Conservation (phyloP, 176 grass and related monocot species). For the Phoenix roebelenii region DNA sequence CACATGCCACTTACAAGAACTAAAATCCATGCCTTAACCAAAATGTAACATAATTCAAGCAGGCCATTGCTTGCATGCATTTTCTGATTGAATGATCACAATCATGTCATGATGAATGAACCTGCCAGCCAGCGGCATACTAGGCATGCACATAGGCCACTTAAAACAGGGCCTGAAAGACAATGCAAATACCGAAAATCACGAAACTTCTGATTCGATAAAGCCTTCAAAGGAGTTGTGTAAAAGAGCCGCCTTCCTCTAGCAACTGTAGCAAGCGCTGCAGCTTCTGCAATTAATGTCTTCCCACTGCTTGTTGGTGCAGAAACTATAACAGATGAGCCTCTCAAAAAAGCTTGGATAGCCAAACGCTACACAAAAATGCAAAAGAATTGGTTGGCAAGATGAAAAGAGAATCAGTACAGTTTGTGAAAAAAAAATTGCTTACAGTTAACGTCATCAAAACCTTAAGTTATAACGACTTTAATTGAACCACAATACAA, state of each 20-base stretch:
- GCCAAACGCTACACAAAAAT: slow-evolving; percentile 53
- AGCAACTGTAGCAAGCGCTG: slow-evolving; percentile 77
- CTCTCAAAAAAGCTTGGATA: slow-evolving; percentile 91
- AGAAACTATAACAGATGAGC: slow-evolving; percentile 82
- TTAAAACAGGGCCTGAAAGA: too few relatives aligned
- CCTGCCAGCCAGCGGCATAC: too few relatives aligned
- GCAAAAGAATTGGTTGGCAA: slow-evolving; percentile 16
- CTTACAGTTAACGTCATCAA: too few relatives aligned
- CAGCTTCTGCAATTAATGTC: slow-evolving; percentile 89
- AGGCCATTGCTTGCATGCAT: too few relatives aligned
- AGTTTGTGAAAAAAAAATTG: background rate
- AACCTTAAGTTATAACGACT: too few relatives aligned
- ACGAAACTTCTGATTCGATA: slow-evolving; percentile 93
- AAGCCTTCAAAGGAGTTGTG: slow-evolving; percentile 89
- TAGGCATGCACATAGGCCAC: too few relatives aligned
- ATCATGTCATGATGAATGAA: too few relatives aligned
- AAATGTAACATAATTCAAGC: too few relatives aligned
- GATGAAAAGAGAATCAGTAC: slow-evolving; percentile 1
- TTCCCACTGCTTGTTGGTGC: slow-evolving; percentile 97
- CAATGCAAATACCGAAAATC: slow-evolving; percentile 60
- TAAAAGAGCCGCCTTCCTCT: slow-evolving; percentile 83
- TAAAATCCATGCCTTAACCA: too few relatives aligned
- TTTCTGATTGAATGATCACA: too few relatives aligned
- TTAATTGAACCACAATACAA: too few relatives aligned
- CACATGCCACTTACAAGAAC: too few relatives aligned